phyloP scores from a whole-genome alignment of 441 rosid genomes.

The Mallotus japonicus region DNA sequence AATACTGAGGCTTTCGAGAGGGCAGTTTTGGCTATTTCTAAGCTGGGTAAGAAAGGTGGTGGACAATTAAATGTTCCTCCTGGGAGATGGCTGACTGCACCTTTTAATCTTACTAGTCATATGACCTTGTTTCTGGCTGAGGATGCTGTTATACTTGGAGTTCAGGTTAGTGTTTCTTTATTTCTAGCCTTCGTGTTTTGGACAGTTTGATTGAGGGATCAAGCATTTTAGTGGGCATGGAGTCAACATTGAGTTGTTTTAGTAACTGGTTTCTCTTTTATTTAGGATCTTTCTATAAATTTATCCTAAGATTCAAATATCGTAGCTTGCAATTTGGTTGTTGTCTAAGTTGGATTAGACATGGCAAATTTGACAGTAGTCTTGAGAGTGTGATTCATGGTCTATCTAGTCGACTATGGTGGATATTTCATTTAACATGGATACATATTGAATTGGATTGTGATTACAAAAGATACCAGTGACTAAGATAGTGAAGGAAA shows the following conservation, averaged over 20 bases:
- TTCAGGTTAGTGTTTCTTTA: conserved; percentile 53
- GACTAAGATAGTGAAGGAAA: background rate
- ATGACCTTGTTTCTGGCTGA: conserved; percentile 89
- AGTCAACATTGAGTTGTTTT: background rate
- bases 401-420: too few species aligned
- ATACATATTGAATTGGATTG: background rate
- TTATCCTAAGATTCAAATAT: background rate
- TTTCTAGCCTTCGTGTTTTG: background rate
- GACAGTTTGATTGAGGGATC: background rate
- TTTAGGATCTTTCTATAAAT: background rate
- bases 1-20: conserved; percentile 90
- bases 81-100: conserved; percentile 92
- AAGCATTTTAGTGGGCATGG: background rate
- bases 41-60: conserved; percentile 65
- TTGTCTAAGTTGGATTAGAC: background rate
- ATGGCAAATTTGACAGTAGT: background rate
- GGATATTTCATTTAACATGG: background rate
- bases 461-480: background rate
- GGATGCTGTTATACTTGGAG: conserved; percentile 76
- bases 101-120: conserved; percentile 92
- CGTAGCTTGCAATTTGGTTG: background rate
- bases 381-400: background rate
- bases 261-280: background rate
- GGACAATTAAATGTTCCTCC: conserved; percentile 92
- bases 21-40: conserved; percentile 74